phyloP scores from a whole-genome alignment of 2,329 filamentous ascomycete species.

The Pestalotiopsis sp. region DNA sequence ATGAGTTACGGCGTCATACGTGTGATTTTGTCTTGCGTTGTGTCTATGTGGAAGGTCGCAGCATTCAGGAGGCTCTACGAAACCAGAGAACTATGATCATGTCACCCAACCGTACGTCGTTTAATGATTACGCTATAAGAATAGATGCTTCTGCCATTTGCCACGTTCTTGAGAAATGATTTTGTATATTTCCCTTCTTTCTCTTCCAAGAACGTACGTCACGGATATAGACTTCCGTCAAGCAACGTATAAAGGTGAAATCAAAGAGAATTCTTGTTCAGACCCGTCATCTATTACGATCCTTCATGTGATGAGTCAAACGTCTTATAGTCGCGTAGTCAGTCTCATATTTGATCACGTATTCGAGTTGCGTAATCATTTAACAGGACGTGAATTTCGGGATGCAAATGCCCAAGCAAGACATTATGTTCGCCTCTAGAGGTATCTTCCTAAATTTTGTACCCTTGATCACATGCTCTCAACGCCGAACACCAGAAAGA shows the following conservation, averaged over 20 bases:
- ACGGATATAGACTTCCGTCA: background rate
- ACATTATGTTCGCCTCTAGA: background rate
- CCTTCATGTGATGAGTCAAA: too few relatives aligned
- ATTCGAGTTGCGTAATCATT: background rate
- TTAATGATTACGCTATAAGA: conserved; percentile 5
- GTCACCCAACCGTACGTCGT: conserved; percentile 11
- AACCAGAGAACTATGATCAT: conserved; percentile 13
- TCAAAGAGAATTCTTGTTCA: background rate
- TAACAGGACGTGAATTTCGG: background rate
- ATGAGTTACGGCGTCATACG: conserved; percentile 37
- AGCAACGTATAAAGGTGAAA: background rate
- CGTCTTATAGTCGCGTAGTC: background rate
- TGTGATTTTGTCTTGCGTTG: conserved; percentile 23
- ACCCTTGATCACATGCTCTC: background rate
- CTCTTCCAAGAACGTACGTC: too few relatives aligned
- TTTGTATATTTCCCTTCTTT: background rate
- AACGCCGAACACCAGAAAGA: background rate
- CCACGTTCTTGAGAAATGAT: background rate
- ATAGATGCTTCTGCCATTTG: conserved; percentile 2
- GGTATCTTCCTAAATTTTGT: background rate
- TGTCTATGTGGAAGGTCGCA: conserved; percentile 20
- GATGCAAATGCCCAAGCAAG: background rate
- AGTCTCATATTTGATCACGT: background rate
- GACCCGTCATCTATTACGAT: too few relatives aligned
- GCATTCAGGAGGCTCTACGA: conserved; percentile 15